Conservation (phyloP, 331 rosid genomes). For the Quercus phellos region DNA sequence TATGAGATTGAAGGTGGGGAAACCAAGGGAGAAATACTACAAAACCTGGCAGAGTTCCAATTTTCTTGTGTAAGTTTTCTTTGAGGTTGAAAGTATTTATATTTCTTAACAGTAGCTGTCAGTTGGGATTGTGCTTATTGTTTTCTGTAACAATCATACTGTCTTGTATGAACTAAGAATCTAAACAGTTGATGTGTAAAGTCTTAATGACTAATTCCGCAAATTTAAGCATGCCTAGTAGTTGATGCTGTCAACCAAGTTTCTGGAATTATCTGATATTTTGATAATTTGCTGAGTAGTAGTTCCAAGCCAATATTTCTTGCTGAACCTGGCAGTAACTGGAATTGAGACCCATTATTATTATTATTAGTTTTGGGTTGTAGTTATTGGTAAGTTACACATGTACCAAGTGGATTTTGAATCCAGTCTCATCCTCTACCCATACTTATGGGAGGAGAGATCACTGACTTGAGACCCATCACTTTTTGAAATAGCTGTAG, state of each 20-base stretch:
- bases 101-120: background rate
- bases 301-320: background rate
- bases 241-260: background rate
- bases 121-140: background rate
- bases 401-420: no score
- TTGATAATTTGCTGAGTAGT: background rate
- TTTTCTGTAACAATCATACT: background rate
- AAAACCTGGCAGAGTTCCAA: constrained; percentile 91
- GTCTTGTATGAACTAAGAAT: background rate
- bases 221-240: background rate
- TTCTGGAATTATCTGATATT: background rate
- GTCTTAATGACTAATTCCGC: background rate
- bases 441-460: no score
- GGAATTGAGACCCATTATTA: background rate
- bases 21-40: constrained; percentile 86
- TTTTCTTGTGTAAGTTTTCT: constrained; percentile 83
- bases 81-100: background rate
- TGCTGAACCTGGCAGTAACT: background rate
- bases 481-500: background rate
- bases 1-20: constrained; percentile 99
- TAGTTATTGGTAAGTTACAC: no score
- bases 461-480: background rate
- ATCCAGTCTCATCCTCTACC: no score
- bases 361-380: no score
- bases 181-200: background rate